Base-by-base conservation (phyloP, 257 asterid species). In the Asclepias syriaca region DNA sequence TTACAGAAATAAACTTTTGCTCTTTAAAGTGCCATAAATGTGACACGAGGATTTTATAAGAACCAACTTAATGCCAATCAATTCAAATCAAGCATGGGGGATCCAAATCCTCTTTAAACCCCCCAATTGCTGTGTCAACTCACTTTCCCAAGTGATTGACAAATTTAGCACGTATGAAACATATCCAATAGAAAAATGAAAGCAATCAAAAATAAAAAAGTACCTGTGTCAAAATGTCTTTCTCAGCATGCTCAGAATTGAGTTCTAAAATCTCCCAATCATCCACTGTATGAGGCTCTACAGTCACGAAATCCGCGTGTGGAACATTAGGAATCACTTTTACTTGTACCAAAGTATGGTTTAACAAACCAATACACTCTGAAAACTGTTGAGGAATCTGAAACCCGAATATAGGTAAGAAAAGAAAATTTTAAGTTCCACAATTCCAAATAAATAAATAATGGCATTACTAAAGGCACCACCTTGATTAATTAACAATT, bases 211-310 rank as follows among this genome's bases (percentile, higher is more conserved):
- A 43, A 43, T 43, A 43, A 18, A 50, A 43, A 21, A 32, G 64
- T 79, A 91, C 99, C 98, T 95, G 97, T 85, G 92, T 81, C 88
- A 95, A 73, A 72, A 95, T 95, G 71, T 84, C 81, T 72, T 83
- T 81, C 75, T 92, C 97, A 45, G 99, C 96, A 74, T 84, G 89
- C 89, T 92, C 97, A 14, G 99, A 79, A 80, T 95, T 95, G 67
- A 95, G 98, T 85, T 95, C 99, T 88, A 95, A 74, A 77, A 92
- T 86, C 87, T 95, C 99, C 99, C 99, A 95, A 82, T 92, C 99
- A 79, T 95, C 99, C 87, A 92, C 99, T 1, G 99, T 92, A 50
- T 81, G 96, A 2, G 99, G 98, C 81, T 95, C 99, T 21, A 92
- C 72, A 45, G 96, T 84, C 80, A 95, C 99, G 37, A 88, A 79